phyloP scores from a whole-genome alignment of 805 yeast genomes.

The Hanseniaspora osmophila region DNA sequence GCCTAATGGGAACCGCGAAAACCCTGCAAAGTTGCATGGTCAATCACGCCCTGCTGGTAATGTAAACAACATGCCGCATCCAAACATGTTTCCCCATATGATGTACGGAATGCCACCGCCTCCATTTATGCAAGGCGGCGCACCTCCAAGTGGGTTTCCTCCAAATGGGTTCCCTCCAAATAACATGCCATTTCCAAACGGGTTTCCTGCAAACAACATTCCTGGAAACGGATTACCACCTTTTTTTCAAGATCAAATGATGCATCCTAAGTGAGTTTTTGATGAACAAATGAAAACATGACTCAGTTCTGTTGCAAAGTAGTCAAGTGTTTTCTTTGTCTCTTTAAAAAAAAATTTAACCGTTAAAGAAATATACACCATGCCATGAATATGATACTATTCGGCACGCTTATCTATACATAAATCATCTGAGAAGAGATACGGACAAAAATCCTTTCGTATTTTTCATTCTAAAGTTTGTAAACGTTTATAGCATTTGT shows the following conservation, averaged over 20 bases:
- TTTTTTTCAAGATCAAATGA: neutral
- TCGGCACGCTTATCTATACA: neutral
- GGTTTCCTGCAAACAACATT: neutral
- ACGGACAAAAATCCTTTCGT: slow-evolving; percentile 2
- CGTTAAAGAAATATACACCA: too few relatives aligned
- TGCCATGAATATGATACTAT: neutral
- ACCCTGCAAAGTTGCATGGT: too few relatives aligned
- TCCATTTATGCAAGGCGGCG: slow-evolving; percentile 7
- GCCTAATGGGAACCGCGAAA: neutral
- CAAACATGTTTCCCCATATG: neutral
- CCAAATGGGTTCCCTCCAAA: slow-evolving; percentile 6
- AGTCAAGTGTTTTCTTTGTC: too few relatives aligned
- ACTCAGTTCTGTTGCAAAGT: too few relatives aligned
- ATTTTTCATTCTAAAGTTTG: neutral
- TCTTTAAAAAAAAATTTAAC: too few relatives aligned
- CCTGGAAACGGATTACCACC: neutral
- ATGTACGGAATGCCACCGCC: slow-evolving; percentile 4
- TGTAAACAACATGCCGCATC: neutral
- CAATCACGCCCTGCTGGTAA: too few relatives aligned
- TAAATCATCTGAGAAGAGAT: neutral
- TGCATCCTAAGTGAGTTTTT: neutral
- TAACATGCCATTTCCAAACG: neutral
- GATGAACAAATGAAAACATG: too few relatives aligned
- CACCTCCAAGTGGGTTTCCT: slow-evolving; percentile 11
- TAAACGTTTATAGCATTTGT: slow-evolving; percentile 2